These are phyloP conservation scores for Yarrowia sp. DNA, from an alignment of 805 yeast species.

Conservation along the genomic window DNA sequence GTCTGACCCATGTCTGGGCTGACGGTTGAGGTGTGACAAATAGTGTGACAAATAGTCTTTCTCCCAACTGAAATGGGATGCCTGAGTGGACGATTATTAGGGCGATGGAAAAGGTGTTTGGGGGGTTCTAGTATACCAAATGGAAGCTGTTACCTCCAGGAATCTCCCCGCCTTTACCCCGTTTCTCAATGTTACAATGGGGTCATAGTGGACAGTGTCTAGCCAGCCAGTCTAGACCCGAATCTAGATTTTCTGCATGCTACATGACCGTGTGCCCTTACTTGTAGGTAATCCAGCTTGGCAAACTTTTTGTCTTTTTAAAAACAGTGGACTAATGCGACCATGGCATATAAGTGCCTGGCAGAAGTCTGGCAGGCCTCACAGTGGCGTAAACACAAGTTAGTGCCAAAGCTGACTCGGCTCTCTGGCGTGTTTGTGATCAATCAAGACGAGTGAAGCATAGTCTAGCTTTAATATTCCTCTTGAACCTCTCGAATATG, in stretches of 20 bases:
- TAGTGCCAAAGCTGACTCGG: neutral
- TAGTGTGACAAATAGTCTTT: neutral
- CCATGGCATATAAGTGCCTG: neutral
- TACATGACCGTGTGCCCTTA: neutral
- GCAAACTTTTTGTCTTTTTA: neutral
- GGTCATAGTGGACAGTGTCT: neutral
- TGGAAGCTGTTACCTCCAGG: no score
- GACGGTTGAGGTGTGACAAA: constrained; percentile 1
- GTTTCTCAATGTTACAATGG: neutral
- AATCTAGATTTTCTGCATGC: constrained; percentile 1
- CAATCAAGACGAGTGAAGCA: neutral
- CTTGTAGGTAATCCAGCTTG: neutral
- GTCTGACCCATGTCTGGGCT: neutral
- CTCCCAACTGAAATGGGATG: neutral
- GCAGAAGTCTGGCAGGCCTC: neutral
- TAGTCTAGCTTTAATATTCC: neutral
- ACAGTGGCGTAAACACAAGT: neutral
- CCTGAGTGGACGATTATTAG: no score
- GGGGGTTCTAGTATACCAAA: neutral
- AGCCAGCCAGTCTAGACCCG: constrained; percentile 2
- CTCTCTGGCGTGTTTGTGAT: neutral
- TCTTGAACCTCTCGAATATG: neutral
- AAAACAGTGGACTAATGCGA: neutral
- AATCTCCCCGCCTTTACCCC: neutral
- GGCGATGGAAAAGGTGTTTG: neutral